These are phyloP conservation scores for Acanthamoeba healyi DNA, from an alignment of 208 protist genomes.

Conservation along the genomic window DNA sequence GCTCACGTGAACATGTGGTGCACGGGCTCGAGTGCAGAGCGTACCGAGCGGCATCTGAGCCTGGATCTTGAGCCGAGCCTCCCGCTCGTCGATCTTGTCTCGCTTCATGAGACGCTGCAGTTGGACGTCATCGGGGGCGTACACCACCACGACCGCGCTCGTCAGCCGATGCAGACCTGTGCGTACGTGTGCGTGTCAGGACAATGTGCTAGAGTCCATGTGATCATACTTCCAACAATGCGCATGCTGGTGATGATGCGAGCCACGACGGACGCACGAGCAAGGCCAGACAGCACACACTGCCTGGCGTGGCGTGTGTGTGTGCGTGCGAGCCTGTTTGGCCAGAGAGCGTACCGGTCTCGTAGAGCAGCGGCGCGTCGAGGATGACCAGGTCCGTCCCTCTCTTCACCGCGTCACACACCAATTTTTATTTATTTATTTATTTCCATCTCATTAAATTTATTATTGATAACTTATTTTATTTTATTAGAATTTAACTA, in stretches of 20 bases:
- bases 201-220: too few species aligned
- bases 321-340: too few species aligned
- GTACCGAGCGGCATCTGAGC: constrained; percentile 51
- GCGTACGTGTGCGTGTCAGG: background rate
- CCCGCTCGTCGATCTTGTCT: constrained; percentile 9
- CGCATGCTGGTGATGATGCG: too few species aligned
- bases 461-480: background rate
- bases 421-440: too few species aligned
- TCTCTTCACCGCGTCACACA: background rate
- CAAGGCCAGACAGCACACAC: too few species aligned
- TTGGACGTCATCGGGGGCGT: constrained; percentile 46
- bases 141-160: constrained; percentile 23
- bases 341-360: background rate
- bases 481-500: too few species aligned
- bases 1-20: background rate
- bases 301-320: too few species aligned
- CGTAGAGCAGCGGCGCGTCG: constrained; percentile 55
- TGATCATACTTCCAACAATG: too few species aligned
- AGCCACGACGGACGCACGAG: too few species aligned
- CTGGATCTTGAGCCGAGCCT: constrained; percentile 18
- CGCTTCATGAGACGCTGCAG: constrained; percentile 28
- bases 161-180: constrained; percentile 5
- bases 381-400: constrained; percentile 25
- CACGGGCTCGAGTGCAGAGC: background rate
- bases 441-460: background rate